A percentile compares a stretch with the other conserved stretches of the same genome.
Conservation (phyloP, 2,329 filamentous ascomycete species). For the Pestalotiopsis sp. region DNA sequence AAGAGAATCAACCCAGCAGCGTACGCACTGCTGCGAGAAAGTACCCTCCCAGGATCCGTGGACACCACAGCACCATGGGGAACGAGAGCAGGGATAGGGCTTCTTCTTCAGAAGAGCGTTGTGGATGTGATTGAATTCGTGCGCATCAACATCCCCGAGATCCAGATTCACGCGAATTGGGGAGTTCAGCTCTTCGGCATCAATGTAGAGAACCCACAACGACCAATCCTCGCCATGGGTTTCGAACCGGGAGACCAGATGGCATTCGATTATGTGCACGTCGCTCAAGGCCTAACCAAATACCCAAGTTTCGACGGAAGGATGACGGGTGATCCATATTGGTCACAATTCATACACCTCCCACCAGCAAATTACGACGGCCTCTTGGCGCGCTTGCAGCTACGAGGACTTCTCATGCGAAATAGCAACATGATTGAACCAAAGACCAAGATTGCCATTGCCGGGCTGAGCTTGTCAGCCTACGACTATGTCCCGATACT, state of each 20-base stretch:
- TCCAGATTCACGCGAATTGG: not conserved
- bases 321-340: not conserved
- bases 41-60: not conserved
- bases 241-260: too few species aligned
- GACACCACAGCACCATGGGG: not conserved
- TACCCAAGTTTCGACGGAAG: not conserved
- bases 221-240: not conserved
- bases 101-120: not conserved
- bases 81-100: not conserved
- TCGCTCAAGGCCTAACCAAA: not conserved
- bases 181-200: not conserved
- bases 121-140: not conserved
- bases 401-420: not conserved
- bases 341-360: not conserved
- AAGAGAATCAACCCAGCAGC: not conserved
- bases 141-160: not conserved
- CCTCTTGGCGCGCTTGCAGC: not conserved
- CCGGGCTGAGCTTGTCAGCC: not conserved
- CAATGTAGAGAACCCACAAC: not conserved
- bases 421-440: not conserved
- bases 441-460: not conserved
- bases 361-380: not conserved
- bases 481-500: not conserved
- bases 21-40: not conserved
- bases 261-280: not conserved